A percentile compares a stretch with the other conserved stretches of the same genome.
These are phyloP conservation scores for Wickerhamomyces sp. DNA, from an alignment of 1,139 yeast genomes.

Conservation along the genomic window DNA sequence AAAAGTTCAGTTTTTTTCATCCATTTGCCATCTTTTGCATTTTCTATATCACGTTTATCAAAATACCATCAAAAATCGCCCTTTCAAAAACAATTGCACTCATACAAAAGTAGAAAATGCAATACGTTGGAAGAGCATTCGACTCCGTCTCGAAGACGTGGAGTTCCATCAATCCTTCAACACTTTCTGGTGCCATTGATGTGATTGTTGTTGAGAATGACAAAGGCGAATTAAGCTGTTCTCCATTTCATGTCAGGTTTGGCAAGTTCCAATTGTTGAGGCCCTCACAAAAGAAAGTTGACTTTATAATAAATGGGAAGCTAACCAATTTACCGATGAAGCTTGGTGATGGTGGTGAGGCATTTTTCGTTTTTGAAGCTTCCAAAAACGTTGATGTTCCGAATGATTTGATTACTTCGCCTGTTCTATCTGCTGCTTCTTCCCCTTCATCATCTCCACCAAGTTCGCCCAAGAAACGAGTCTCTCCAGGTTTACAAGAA, in stretches of 20 bases:
- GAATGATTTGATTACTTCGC: constrained; percentile 78
- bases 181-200: constrained; percentile 95
- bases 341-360: constrained; percentile 96
- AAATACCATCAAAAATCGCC: no score
- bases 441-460: constrained; percentile 59
- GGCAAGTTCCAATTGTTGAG: constrained; percentile 89
- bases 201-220: constrained; percentile 94
- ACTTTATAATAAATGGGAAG: constrained; percentile 77
- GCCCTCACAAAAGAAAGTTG: constrained; percentile 96
- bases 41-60: no score
- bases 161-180: constrained; percentile 95
- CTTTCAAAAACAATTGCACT: no score
- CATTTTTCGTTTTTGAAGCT: constrained; percentile 93
- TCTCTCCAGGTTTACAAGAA: constrained; percentile 34
- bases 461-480: constrained; percentile 20
- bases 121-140: constrained; percentile 92
- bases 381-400: constrained; percentile 58
- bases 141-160: constrained; percentile 94
- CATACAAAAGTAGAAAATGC: constrained; percentile 45
- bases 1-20: no score
- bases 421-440: constrained; percentile 77
- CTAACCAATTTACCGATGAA: constrained; percentile 90
- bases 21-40: no score
- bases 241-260: constrained; percentile 95
- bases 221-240: constrained; percentile 76